phyloP scores from a whole-genome alignment of 495 filamentous ascomycete genomes.

The Xylaria flabelliformis region DNA sequence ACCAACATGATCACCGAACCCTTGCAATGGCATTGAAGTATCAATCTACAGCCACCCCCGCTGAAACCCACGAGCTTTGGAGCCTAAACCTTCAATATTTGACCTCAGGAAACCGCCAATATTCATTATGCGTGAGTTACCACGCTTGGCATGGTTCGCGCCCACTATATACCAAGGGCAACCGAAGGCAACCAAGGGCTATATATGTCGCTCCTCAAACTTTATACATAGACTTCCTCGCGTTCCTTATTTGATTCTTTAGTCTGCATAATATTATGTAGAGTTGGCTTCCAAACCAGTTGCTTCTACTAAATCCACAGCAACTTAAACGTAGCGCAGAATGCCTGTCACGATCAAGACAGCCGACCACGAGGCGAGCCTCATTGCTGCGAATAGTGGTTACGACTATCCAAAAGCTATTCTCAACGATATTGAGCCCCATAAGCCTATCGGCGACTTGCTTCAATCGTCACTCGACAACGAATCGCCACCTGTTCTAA shows the following conservation, averaged over 20 bases:
- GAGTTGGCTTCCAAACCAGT: background rate
- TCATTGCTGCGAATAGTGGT: background rate
- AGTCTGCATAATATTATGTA: background rate
- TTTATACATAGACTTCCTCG: background rate
- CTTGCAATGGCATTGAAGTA: background rate
- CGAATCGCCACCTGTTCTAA: background rate
- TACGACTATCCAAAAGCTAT: background rate
- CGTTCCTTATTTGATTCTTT: background rate
- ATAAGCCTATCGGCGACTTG: background rate
- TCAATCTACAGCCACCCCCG: background rate
- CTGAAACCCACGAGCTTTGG: background rate
- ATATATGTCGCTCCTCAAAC: background rate
- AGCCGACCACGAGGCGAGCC: background rate
- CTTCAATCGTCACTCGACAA: slow-evolving; percentile 3
- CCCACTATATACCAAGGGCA: background rate
- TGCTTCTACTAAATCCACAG: background rate
- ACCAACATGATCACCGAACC: background rate
- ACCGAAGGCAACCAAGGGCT: background rate
- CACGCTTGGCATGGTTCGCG: background rate
- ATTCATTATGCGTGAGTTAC: background rate
- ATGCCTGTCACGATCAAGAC: slow-evolving; percentile 1
- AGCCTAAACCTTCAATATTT: background rate
- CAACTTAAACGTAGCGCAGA: background rate
- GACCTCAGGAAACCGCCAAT: background rate
- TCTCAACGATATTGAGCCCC: background rate